Conservation (phyloP, 2,329 filamentous ascomycete species). For the Anisogramma anomala region DNA sequence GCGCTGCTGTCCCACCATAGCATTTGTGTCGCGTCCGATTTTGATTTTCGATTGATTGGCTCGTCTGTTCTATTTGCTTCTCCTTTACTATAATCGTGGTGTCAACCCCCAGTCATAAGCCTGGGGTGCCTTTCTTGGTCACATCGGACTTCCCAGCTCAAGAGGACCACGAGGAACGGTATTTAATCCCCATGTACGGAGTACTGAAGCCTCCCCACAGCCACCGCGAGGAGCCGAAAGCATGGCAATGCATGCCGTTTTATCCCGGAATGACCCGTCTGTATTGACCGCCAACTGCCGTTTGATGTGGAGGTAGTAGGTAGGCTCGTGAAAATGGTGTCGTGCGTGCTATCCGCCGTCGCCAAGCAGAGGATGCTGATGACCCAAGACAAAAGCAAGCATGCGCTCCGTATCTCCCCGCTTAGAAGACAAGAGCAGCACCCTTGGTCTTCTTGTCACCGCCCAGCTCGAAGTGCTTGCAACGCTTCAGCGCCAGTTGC, state of each 20-base stretch:
- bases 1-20: too few relatives aligned
- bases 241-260: slow-evolving; percentile 14
- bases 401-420: slow-evolving; percentile 21
- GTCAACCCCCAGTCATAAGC: slow-evolving; percentile 3
- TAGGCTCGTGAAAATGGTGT: slow-evolving; percentile 13
- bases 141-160: slow-evolving; percentile 7
- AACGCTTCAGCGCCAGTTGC: slow-evolving; percentile 96
- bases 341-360: slow-evolving; percentile 9
- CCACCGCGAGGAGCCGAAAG: slow-evolving; percentile 14
- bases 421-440: slow-evolving; percentile 98
- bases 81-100: slow-evolving; percentile 6
- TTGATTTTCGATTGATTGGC: not conserved
- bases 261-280: slow-evolving; percentile 15
- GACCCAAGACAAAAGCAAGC: slow-evolving; percentile 11
- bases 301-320: slow-evolving; percentile 8
- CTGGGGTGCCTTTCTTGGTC: slow-evolving; percentile 6
- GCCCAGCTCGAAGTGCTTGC: slow-evolving; percentile 99
- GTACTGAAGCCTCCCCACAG: slow-evolving; percentile 14
- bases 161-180: slow-evolving; percentile 12
- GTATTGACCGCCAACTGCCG: slow-evolving; percentile 15
- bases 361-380: slow-evolving; percentile 14
- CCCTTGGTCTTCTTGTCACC: slow-evolving; percentile 99
- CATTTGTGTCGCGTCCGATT: not conserved
- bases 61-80: slow-evolving; percentile 11
- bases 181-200: slow-evolving; percentile 12